These are phyloP conservation scores for Fraxinus greggii DNA, from an alignment of 305 asterid genomes.

Conservation along the genomic window DNA sequence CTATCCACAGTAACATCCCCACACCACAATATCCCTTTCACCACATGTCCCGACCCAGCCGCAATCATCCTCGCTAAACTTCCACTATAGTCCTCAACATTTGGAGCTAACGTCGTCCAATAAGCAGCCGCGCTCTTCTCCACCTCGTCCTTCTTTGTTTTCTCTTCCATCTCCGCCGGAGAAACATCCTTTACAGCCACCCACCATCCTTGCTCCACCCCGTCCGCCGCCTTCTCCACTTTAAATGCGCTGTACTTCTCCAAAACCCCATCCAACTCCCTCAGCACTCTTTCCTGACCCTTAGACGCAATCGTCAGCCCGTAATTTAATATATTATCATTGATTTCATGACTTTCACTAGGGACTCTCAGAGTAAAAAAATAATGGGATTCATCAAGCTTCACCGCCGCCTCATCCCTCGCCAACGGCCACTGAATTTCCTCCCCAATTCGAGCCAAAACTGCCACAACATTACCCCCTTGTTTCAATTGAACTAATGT, in stretches of 20 bases:
- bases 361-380: constrained; percentile 72
- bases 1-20: constrained; percentile 83
- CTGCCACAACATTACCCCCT: constrained; percentile 65
- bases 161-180: constrained; percentile 60
- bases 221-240: constrained; percentile 56
- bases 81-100: constrained; percentile 85
- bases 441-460: constrained; percentile 68
- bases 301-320: constrained; percentile 74
- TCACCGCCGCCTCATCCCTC: constrained; percentile 74
- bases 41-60: constrained; percentile 73
- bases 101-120: constrained; percentile 92
- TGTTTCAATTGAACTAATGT: constrained; percentile 56
- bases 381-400: constrained; percentile 77
- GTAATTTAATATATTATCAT: constrained; percentile 55
- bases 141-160: constrained; percentile 46
- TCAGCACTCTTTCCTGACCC: constrained; percentile 56
- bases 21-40: constrained; percentile 89
- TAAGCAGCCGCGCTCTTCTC: constrained; percentile 77
- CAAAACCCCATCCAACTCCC: constrained; percentile 54
- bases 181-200: constrained; percentile 50
- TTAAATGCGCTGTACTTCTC: constrained; percentile 58
- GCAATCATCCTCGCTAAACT: constrained; percentile 69
- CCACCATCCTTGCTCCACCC: constrained; percentile 55
- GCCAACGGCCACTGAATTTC: constrained; percentile 91
- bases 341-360: constrained; percentile 28